Evolutionary conservation across 176 grass and related monocot species (phyloP).

Genomic region (Paspalum vaginatum): DNA sequence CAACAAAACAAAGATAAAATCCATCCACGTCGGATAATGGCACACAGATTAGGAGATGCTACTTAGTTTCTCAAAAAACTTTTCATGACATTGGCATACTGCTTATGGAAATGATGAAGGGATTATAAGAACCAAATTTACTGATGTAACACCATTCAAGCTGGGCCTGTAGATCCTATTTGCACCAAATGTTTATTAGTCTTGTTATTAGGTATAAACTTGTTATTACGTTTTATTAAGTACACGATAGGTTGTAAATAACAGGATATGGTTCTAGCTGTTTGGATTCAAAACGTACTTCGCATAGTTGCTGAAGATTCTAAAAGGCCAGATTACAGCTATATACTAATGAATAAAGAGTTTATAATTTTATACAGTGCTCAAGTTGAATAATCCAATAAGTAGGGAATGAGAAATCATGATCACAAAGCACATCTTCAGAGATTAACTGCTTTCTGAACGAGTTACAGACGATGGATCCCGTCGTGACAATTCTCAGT

Average conservation of each 20-base stretch:
- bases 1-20: constrained; percentile 12
- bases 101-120: constrained; percentile 8
- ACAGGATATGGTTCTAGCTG: neutral
- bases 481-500: constrained; percentile 23
- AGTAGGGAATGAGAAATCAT: neutral
- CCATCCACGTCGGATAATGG: constrained; percentile 24
- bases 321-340: neutral
- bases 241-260: constrained; percentile 16
- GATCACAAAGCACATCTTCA: constrained; percentile 18
- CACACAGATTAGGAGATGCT: neutral
- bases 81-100: constrained; percentile 17
- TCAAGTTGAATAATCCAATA: constrained; percentile 39
- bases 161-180: neutral
- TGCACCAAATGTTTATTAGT: constrained; percentile 11
- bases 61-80: constrained; percentile 26
- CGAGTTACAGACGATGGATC: constrained; percentile 3
- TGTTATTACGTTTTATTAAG: neutral
- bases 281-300: neutral
- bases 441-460: neutral
- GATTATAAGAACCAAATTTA: constrained; percentile 29
- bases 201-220: constrained; percentile 6
- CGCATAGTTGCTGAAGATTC: constrained; percentile 2
- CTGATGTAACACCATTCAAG: neutral
- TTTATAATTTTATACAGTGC: constrained; percentile 15
- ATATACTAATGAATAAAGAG: constrained; percentile 28